A percentile compares a stretch with the other conserved stretches of the same genome.
Conservation (phyloP, 306 rosid genomes). For the Albizia julibrissin region DNA sequence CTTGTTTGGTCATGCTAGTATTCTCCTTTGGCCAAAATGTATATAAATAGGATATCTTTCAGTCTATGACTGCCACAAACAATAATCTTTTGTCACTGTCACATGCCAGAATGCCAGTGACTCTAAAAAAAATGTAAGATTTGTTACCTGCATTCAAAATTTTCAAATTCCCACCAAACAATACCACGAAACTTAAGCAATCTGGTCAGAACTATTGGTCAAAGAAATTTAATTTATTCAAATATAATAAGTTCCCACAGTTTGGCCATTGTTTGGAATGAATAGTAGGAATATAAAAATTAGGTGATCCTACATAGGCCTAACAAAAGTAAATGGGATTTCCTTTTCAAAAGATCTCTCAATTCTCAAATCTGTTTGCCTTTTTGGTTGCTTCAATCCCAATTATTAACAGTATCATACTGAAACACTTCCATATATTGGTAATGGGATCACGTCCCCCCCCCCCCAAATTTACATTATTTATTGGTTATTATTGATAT, state of each 20-base stretch:
- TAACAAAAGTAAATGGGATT: background rate
- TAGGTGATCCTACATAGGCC: background rate
- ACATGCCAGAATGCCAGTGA: background rate
- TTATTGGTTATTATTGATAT: background rate
- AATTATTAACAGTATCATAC: background rate
- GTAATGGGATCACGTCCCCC: background rate
- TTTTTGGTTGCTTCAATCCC: background rate
- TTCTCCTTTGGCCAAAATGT: too few relatives aligned
- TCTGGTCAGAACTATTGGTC: background rate
- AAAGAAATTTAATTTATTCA: background rate
- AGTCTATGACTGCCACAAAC: background rate
- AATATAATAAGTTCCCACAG: background rate
- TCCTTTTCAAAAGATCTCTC: background rate
- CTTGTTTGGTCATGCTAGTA: accelerated
- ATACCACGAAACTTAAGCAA: background rate
- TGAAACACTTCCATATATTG: background rate
- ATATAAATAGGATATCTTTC: background rate
- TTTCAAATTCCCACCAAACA: background rate
- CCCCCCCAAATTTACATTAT: background rate
- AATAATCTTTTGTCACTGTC: background rate
- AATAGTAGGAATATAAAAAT: background rate
- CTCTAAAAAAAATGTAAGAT: background rate
- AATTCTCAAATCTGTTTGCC: background rate
- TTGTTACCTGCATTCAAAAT: background rate
- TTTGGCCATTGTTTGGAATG: background rate